Conservation (phyloP, 108 stramenopile genomes). For the Discostella pseudostelligera region DNA sequence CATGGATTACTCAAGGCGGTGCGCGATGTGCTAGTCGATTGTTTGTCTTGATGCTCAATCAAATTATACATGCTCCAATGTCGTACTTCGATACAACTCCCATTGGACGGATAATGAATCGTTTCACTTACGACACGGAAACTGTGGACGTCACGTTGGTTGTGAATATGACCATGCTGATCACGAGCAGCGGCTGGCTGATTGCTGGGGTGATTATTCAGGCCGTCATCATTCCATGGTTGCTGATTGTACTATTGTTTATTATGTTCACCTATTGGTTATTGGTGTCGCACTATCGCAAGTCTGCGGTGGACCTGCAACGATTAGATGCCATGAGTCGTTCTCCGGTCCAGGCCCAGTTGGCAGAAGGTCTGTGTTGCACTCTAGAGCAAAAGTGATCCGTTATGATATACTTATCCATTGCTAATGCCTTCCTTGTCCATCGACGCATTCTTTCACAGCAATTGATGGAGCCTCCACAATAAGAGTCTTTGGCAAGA, state of each 20-base stretch:
- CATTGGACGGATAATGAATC: conserved; percentile 89
- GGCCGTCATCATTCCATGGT: conserved; percentile 68
- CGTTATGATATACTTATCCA: neutral
- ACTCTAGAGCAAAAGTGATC: no score
- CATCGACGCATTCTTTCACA: no score
- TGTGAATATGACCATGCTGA: conserved; percentile 65
- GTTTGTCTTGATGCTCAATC: conserved; percentile 45
- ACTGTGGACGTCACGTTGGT: conserved; percentile 69
- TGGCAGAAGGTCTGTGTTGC: conserved; percentile 52
- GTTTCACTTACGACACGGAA: conserved; percentile 90
- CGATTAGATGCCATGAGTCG: conserved; percentile 74
- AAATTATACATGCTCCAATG: conserved; percentile 71
- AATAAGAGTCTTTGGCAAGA: conserved; percentile 69
- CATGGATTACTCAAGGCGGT: conserved; percentile 55
- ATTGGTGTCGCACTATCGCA: conserved; percentile 71
- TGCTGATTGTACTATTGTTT: conserved; percentile 47
- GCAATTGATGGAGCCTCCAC: conserved; percentile 76
- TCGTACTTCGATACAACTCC: conserved; percentile 94
- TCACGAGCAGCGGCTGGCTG: conserved; percentile 64
- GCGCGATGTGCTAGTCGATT: conserved; percentile 26
- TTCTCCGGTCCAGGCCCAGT: conserved; percentile 78
- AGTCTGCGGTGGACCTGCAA: conserved; percentile 77
- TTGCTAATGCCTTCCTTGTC: neutral
- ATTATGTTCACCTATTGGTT: conserved; percentile 52
- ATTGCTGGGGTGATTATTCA: conserved; percentile 59